phyloP scores from a whole-genome alignment of 2,329 filamentous ascomycete genomes.

The Dactylonectria macrodidyma region DNA sequence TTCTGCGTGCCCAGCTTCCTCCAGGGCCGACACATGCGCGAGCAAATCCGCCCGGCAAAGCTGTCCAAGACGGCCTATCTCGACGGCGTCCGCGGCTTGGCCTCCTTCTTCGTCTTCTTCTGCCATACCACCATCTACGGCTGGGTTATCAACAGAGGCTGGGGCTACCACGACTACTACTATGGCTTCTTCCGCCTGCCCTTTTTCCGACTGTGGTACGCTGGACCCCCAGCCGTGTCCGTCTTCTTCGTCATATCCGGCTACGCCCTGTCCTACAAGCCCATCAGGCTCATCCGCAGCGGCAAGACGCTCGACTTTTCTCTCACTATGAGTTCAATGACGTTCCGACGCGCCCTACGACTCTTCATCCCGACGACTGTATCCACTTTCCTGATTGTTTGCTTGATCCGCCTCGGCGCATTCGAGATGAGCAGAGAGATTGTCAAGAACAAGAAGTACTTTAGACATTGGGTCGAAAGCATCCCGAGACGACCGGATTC shows the following conservation, averaged over 20 bases:
- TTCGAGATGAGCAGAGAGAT: slow-evolving; percentile 66
- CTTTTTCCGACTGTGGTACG: slow-evolving; percentile 67
- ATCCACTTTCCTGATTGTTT: slow-evolving; percentile 64
- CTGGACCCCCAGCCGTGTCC: slow-evolving; percentile 70
- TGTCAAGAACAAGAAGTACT: slow-evolving; percentile 57
- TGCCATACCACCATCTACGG: slow-evolving; percentile 69
- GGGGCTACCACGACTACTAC: slow-evolving; percentile 60
- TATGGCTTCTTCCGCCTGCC: slow-evolving; percentile 66
- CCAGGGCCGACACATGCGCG: slow-evolving; percentile 59
- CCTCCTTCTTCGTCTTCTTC: slow-evolving; percentile 69
- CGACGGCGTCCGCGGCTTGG: slow-evolving; percentile 70
- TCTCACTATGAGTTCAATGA: slow-evolving; percentile 62
- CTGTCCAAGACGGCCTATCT: slow-evolving; percentile 69
- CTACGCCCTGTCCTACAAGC: slow-evolving; percentile 70
- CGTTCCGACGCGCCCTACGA: slow-evolving; percentile 66
- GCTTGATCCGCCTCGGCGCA: slow-evolving; percentile 60
- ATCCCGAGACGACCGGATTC: slow-evolving; percentile 64
- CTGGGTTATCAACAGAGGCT: slow-evolving; percentile 66
- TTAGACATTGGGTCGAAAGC: slow-evolving; percentile 54
- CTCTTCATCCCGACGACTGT: slow-evolving; percentile 66
- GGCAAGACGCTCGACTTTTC: slow-evolving; percentile 56
- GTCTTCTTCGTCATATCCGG: slow-evolving; percentile 75
- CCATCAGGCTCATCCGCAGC: slow-evolving; percentile 61
- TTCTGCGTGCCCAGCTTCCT: slow-evolving; percentile 69
- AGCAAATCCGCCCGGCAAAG: slow-evolving; percentile 56